Evolutionary conservation across 1,139 yeast species (phyloP).

Genomic region (Kodamaea sp.): DNA sequence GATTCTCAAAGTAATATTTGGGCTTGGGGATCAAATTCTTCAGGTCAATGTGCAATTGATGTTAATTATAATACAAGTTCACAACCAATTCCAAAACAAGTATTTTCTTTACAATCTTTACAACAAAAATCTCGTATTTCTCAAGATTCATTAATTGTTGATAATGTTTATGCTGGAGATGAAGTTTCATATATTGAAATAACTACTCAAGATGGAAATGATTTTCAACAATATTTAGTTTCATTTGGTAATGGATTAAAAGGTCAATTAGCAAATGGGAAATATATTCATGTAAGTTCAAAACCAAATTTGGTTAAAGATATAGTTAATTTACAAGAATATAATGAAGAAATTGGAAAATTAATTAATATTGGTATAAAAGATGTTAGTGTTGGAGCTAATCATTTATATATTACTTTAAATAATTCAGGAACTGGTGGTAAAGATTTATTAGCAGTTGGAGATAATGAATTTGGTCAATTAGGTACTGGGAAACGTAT

Average conservation of each 20-base stretch:
- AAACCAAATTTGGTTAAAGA: conserved; percentile 61
- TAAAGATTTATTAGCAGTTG: conserved; percentile 74
- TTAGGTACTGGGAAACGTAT: conserved; percentile 75
- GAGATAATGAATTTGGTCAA: conserved; percentile 79
- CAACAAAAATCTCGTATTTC: conserved; percentile 1
- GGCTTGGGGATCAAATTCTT: conserved; percentile 81
- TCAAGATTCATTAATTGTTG: conserved; percentile 20
- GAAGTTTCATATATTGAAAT: conserved; percentile 59
- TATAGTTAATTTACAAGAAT: conserved; percentile 44
- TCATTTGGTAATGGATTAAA: conserved; percentile 81
- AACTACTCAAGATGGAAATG: conserved; percentile 15
- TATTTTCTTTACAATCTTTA: conserved; percentile 16
- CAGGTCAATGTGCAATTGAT: conserved; percentile 80
- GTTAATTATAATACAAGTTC: conserved; percentile 62
- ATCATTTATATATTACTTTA: conserved; percentile 63
- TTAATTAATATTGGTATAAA: conserved; percentile 45
- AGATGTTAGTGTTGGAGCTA: conserved; percentile 57
- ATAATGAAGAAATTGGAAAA: conserved; percentile 28
- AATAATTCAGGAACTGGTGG: conserved; percentile 33
- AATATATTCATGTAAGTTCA: conserved; percentile 68
- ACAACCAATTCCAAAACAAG: conserved; percentile 63
- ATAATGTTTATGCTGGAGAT: conserved; percentile 62
- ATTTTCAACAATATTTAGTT: conserved; percentile 33
- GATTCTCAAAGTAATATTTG: conserved; percentile 63
- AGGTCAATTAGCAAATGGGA: conserved; percentile 86